Conservation (phyloP, 768 basidiomycete species). For the Hericium coralloides region DNA sequence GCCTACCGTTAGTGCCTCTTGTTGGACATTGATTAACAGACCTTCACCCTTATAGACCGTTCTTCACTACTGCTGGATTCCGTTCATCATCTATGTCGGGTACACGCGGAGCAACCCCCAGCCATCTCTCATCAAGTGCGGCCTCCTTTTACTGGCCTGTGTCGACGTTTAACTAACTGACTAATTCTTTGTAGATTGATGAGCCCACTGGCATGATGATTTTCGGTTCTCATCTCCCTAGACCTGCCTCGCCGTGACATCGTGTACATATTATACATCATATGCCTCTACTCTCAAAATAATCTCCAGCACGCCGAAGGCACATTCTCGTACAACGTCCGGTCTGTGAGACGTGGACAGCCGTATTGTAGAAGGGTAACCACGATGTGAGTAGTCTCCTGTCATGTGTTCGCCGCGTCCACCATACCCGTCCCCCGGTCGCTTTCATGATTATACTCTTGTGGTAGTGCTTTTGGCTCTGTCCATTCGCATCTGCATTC, state of each 20-base stretch:
- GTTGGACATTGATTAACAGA: neutral
- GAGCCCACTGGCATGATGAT: slow-evolving; percentile 77
- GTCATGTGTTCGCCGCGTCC: neutral
- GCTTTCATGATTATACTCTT: neutral
- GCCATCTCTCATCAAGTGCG: slow-evolving; percentile 92
- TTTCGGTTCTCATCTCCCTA: neutral
- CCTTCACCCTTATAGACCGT: slow-evolving; percentile 48
- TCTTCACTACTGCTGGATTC: slow-evolving; percentile 94
- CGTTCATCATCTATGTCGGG: slow-evolving; percentile 91
- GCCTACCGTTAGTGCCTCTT: neutral
- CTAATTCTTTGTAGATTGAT: slow-evolving; percentile 53
- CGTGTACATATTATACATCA: neutral
- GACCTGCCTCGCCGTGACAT: neutral
- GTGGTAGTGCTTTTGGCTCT: neutral
- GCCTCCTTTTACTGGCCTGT: slow-evolving; percentile 13
- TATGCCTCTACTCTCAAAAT: neutral
- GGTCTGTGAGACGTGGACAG: neutral
- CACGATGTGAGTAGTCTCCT: neutral
- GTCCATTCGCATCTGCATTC: neutral
- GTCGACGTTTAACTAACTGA: neutral
- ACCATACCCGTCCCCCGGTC: neutral
- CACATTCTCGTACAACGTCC: neutral
- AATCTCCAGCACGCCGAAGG: neutral
- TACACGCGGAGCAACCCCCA: slow-evolving; percentile 90
- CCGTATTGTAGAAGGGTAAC: neutral